phyloP scores from a whole-genome alignment of 108 stramenopile genomes.

The Pseudonitzschia multiseries region DNA sequence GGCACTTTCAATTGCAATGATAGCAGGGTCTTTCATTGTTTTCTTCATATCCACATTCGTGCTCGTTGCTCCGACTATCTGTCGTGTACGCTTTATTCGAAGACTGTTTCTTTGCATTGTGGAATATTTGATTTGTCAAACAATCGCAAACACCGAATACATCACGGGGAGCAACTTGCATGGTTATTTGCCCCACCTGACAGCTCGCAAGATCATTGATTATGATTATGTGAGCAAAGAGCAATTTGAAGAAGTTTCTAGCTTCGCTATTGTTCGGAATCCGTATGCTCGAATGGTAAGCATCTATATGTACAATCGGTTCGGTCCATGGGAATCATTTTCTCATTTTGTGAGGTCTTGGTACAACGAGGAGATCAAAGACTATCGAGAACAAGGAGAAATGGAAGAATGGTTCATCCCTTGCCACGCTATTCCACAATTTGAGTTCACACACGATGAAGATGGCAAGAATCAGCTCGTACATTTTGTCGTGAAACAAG shows the following conservation, averaged over 20 bases:
- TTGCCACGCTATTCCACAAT: constrained; percentile 57
- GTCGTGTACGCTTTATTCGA: constrained; percentile 40
- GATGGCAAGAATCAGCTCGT: constrained; percentile 44
- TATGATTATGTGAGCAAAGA: constrained; percentile 50
- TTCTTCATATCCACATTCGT: constrained; percentile 49
- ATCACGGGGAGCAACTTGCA: constrained; percentile 54
- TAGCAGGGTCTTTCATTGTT: constrained; percentile 12
- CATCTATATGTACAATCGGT: constrained; percentile 66
- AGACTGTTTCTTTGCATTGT: constrained; percentile 57
- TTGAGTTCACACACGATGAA: constrained; percentile 56
- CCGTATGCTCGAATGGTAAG: constrained; percentile 66
- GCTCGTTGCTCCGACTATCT: constrained; percentile 58
- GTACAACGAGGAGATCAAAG: constrained; percentile 41
- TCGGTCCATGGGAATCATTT: constrained; percentile 51
- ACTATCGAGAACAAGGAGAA: constrained; percentile 50
- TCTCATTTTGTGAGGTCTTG: constrained; percentile 45
- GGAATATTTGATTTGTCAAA: constrained; percentile 45
- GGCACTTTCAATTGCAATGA: constrained; percentile 19
- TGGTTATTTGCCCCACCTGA: constrained; percentile 69
- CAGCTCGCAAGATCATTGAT: constrained; percentile 50
- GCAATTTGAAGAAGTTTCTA: constrained; percentile 44
- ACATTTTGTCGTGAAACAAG: constrained; percentile 58
- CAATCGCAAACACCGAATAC: constrained; percentile 47
- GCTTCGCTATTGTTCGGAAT: constrained; percentile 63
- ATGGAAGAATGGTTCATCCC: constrained; percentile 69